A percentile compares a stretch with the other conserved stretches of the same genome.
phyloP scores from a whole-genome alignment of 495 filamentous ascomycete genomes.

The Penicillium mononematosum region DNA sequence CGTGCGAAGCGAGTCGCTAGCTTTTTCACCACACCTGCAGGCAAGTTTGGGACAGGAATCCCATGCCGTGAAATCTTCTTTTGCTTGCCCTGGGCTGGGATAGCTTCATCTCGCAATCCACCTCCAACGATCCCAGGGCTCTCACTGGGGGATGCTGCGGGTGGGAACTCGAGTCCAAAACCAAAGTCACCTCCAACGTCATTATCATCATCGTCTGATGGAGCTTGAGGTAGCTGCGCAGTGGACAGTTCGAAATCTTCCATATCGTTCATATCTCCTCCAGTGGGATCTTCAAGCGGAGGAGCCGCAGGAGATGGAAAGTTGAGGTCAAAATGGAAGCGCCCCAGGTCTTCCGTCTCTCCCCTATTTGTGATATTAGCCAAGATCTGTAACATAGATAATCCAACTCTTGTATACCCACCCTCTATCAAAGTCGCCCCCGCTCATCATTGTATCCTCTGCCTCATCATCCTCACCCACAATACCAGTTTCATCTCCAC shows the following conservation, averaged over 20 bases:
- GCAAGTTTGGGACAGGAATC: slow-evolving; percentile 71
- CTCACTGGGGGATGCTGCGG: slow-evolving; percentile 35
- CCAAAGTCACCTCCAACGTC: slow-evolving; percentile 31
- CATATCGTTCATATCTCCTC: slow-evolving; percentile 35
- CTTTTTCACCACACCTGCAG: slow-evolving; percentile 67
- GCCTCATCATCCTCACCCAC: slow-evolving; percentile 36
- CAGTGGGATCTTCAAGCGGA: slow-evolving; percentile 32
- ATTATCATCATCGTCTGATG: slow-evolving; percentile 27
- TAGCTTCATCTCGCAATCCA: slow-evolving; percentile 41
- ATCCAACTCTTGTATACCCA: slow-evolving; percentile 24
- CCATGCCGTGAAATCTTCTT: slow-evolving; percentile 69
- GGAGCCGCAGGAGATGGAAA: slow-evolving; percentile 40
- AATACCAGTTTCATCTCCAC: slow-evolving; percentile 43
- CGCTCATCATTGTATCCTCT: slow-evolving; percentile 34
- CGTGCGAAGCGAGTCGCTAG: slow-evolving; percentile 70
- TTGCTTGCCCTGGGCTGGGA: slow-evolving; percentile 36
- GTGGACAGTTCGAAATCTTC: slow-evolving; percentile 41
- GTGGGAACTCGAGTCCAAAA: slow-evolving; percentile 30
- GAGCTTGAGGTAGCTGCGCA: slow-evolving; percentile 26
- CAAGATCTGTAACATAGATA: slow-evolving; percentile 13
- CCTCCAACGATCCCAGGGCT: slow-evolving; percentile 43
- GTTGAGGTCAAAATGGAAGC: slow-evolving; percentile 44
- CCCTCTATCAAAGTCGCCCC: slow-evolving; percentile 45
- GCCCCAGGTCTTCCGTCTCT: slow-evolving; percentile 48
- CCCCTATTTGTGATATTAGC: slow-evolving; percentile 41